These are phyloP conservation scores for Diaporthe destruens DNA, from an alignment of 2,329 filamentous ascomycete genomes.

Conservation along the genomic window DNA sequence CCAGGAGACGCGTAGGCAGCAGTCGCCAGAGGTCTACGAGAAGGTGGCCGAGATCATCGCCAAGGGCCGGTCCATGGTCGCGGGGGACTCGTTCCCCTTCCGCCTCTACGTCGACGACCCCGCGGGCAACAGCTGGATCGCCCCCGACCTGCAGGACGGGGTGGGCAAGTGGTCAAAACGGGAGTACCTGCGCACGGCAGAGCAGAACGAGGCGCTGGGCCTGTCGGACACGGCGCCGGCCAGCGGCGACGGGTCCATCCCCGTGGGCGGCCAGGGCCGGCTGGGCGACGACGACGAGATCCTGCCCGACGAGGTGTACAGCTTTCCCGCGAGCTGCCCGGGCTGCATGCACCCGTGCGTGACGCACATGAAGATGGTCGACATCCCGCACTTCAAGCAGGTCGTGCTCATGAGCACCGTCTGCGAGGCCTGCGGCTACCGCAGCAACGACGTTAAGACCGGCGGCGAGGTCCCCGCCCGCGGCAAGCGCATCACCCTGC, in stretches of 20 bases:
- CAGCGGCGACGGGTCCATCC: conserved; percentile 61
- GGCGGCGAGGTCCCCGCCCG: conserved; percentile 90
- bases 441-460: conserved; percentile 97
- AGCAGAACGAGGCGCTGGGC: conserved; percentile 89
- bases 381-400: conserved; percentile 98
- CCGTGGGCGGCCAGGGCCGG: conserved; percentile 55
- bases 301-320: conserved; percentile 91
- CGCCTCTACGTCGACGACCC: conserved; percentile 89
- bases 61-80: conserved; percentile 81
- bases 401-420: conserved; percentile 96
- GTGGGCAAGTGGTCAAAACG: conserved; percentile 90
- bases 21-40: conserved; percentile 80
- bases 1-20: conserved; percentile 84
- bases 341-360: conserved; percentile 88
- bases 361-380: conserved; percentile 99
- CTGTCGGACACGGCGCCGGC: conserved; percentile 73
- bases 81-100: conserved; percentile 86
- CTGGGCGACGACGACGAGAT: conserved; percentile 78
- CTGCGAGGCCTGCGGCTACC: conserved; percentile 92
- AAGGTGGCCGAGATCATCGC: conserved; percentile 84
- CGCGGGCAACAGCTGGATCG: conserved; percentile 96
- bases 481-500: conserved; percentile 85
- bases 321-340: conserved; percentile 91
- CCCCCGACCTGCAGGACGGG: conserved; percentile 82
- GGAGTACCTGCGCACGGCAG: conserved; percentile 84